Base-by-base conservation (phyloP, 768 basidiomycete species). In the Erythrobasidium yunnanense region DNA sequence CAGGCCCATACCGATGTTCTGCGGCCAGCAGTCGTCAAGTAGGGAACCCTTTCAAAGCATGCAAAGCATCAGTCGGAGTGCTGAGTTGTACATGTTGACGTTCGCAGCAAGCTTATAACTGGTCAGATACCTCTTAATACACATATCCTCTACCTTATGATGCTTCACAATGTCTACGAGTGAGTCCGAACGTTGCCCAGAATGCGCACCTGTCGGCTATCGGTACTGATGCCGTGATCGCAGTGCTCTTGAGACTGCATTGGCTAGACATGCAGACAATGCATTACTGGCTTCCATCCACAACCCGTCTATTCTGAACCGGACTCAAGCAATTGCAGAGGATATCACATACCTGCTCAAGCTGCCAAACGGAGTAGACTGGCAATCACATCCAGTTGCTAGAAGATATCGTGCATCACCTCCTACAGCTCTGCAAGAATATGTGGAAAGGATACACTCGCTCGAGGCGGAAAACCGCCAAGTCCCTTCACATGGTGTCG, bases 161-260 rank as follows among this genome's bases (percentile, higher is more conserved):
- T 86, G 79, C 81, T 89, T 23, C 88, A 85, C 83, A 81, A 87
- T 70, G 77, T 90, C 27, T 90, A 89, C 77, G 78, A 82, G 87
- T 88, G 70, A 76, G 84, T 77, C 57, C n/a, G n/a, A n/a, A n/a
- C n/a, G n/a, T n/a, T n/a, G n/a, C n/a, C n/a, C n/a, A n/a, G n/a
- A n/a, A n/a, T n/a, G n/a, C n/a, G n/a, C n/a, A n/a, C n/a, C n/a
- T n/a, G n/a, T n/a, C n/a, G n/a, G n/a, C n/a, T n/a, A n/a, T n/a
- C n/a, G n/a, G n/a, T n/a, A n/a, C n/a, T n/a, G n/a, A n/a, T n/a
- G n/a, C n/a, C n/a, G n/a, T 42, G 11, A n/a, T 42, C 46, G 18
- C 60, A 76, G 74, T 46, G 71, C 74, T 1, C 69, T 76, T 2
- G 76, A 76, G 57, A 60, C 72, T 0, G 74, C 49, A 27, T 70